These are phyloP conservation scores for Fusarium tjaetaba DNA, from an alignment of 2,329 filamentous ascomycete species.

Conservation along the genomic window DNA sequence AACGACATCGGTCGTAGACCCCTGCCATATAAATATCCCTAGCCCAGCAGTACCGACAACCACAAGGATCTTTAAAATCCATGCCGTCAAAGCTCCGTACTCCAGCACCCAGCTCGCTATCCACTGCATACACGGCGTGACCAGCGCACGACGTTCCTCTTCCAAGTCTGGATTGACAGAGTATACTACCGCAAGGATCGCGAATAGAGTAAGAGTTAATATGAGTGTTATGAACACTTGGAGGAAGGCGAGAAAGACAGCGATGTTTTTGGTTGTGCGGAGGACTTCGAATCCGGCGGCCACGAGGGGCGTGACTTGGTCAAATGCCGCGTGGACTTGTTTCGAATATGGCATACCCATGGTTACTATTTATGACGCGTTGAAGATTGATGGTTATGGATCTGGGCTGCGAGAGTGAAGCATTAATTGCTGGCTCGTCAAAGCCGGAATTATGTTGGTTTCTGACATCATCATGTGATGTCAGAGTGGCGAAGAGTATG, in stretches of 20 bases:
- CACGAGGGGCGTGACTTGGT: constrained; percentile 8
- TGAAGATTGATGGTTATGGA: rapidly evolving
- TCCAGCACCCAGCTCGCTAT: constrained; percentile 1
- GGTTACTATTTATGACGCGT: not conserved
- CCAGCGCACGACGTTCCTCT: not conserved
- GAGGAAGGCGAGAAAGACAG: constrained; percentile 1
- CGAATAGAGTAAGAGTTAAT: not conserved
- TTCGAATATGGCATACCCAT: constrained; percentile 23
- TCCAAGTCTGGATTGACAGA: constrained; percentile 18
- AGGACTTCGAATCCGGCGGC: constrained; percentile 17
- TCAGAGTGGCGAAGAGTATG: not conserved
- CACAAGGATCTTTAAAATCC: not conserved
- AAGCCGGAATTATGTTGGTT: too few species aligned
- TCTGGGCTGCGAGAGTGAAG: not conserved
- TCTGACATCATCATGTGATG: not conserved
- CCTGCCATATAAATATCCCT: not conserved
- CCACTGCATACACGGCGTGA: constrained; percentile 15
- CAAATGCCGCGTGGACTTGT: constrained; percentile 13
- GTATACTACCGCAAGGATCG: constrained; percentile 10
- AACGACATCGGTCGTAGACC: not conserved
- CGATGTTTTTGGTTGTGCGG: constrained; percentile 17
- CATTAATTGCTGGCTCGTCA: rapidly evolving
- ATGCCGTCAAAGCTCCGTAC: not conserved
- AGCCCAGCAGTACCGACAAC: not conserved
- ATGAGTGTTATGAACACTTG: not conserved